Evolutionary conservation across 2,329 filamentous ascomycete species (phyloP).

Genomic region (Hysterium pulicare): DNA sequence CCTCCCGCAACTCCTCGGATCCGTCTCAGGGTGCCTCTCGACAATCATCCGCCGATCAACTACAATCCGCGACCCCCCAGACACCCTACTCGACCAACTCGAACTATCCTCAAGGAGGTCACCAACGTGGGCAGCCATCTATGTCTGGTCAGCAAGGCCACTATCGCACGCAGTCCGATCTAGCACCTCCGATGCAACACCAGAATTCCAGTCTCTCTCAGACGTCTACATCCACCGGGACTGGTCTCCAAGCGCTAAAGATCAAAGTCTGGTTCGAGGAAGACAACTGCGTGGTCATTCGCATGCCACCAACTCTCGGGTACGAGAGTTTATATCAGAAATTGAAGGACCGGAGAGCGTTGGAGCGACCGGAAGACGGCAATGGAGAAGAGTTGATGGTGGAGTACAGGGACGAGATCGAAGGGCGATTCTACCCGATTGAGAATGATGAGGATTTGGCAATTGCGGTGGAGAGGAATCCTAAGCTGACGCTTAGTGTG

Average conservation of each 20-base stretch:
- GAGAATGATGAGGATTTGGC: conserved; percentile 79
- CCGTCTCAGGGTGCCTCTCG: conserved; percentile 35
- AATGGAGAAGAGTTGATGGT: conserved; percentile 69
- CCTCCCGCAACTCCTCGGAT: conserved; percentile 40
- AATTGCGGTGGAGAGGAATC: conserved; percentile 75
- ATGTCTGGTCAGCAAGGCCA: conserved; percentile 3
- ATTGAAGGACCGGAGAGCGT: conserved; percentile 77
- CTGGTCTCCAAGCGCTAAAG: conserved; percentile 58
- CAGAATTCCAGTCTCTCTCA: conserved; percentile 36
- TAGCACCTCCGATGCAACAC: conserved; percentile 35
- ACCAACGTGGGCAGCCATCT: conserved; percentile 39
- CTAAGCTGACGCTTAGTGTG: conserved; percentile 71
- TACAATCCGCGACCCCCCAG: conserved; percentile 34
- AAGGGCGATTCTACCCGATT: conserved; percentile 69
- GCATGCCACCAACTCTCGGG: conserved; percentile 76
- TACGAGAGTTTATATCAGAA: conserved; percentile 79
- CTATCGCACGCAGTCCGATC: conserved; percentile 19
- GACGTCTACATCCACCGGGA: conserved; percentile 21
- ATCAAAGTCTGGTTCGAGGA: conserved; percentile 89
- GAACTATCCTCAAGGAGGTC: conserved; percentile 42
- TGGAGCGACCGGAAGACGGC: conserved; percentile 49
- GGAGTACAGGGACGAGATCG: conserved; percentile 81
- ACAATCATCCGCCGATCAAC: conserved; percentile 38
- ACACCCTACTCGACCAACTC: conserved; percentile 34
- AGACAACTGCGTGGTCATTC: conserved; percentile 86